Base-by-base conservation (phyloP, 2,329 filamentous ascomycete genomes). In the Cercospora sojina region DNA sequence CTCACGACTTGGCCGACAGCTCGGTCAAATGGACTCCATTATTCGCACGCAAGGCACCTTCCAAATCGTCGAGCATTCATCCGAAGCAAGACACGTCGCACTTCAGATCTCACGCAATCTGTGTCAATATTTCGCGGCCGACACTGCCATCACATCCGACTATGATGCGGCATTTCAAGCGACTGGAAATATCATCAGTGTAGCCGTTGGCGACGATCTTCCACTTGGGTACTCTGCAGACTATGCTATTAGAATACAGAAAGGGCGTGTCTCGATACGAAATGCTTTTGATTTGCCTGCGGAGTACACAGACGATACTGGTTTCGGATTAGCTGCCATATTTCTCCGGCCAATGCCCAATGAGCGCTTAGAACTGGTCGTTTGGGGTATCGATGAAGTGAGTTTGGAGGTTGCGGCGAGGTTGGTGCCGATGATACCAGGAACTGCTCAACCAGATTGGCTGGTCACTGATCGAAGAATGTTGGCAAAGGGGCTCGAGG, bases 401-500 rank as follows among this genome's bases (percentile, higher is more conserved):
- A 83, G 81, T 5, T 74, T 87, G 56, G 75, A 77, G 32, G 79
- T 83, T 64, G 85, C 84, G 47, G 81, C 83, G 4, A 80, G 85
- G 31, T 75, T 88, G 41, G 78, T 86, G 25, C 86, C 86, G 0
- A 82, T 83, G 70, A 74, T 87, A 60, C 85, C 85, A 18, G 86
- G 86, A 8, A 83, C 82, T 58, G 85, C 85, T 0, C 84, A 86
- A 70, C 85, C 86, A 12, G 85, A 88, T 70, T 87, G 86, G 70
- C 77, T 87, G 4, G 74, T 88, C 2, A 70, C 84, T 29, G 79
- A 81, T 51, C 72, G 77, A 61, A 78, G 75, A 25, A 82, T 82
- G 73, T 77, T 79, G 64, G 85, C 82, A 82, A 81, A 80, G 69
- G 85, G 85, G 1, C 75, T 83, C 53, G 83, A 81, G 51, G 85